phyloP scores from a whole-genome alignment of 2,329 filamentous ascomycete species.

The Raffaelea albimanens region DNA sequence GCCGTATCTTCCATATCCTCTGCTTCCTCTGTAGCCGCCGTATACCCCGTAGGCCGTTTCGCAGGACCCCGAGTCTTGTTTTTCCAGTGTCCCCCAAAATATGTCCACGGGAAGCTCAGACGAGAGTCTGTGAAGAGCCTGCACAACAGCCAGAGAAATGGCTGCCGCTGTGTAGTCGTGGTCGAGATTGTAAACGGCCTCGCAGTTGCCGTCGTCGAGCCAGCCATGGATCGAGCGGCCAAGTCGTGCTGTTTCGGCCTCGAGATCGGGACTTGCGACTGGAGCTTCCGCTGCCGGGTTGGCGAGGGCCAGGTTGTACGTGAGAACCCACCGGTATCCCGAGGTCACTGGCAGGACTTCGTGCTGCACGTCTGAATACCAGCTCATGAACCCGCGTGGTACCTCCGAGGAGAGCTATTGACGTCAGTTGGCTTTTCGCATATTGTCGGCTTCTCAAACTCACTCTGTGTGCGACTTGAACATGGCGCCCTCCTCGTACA shows the following conservation, averaged over 20 bases:
- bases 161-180: constrained; percentile 15
- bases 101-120: not conserved
- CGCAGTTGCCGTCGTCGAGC: not conserved
- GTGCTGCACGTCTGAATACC: constrained; percentile 40
- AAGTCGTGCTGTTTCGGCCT: not conserved
- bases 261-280: not conserved
- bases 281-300: not conserved
- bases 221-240: not conserved
- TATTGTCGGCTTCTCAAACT: not conserved
- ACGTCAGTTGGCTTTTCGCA: not conserved
- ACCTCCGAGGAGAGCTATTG: not conserved
- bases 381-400: constrained; percentile 20
- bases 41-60: no score
- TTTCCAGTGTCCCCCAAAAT: not conserved
- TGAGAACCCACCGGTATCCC: constrained; percentile 35
- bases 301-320: constrained; percentile 35
- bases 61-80: not conserved
- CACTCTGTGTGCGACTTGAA: constrained; percentile 33
- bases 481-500: constrained; percentile 36
- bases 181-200: constrained; percentile 12
- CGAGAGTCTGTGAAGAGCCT: not conserved
- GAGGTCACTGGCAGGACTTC: constrained; percentile 31
- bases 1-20: not conserved
- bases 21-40: no score
- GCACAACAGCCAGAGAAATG: not conserved